phyloP scores from a whole-genome alignment of 176 grass and related monocot species.

The Leersia perrieri region DNA sequence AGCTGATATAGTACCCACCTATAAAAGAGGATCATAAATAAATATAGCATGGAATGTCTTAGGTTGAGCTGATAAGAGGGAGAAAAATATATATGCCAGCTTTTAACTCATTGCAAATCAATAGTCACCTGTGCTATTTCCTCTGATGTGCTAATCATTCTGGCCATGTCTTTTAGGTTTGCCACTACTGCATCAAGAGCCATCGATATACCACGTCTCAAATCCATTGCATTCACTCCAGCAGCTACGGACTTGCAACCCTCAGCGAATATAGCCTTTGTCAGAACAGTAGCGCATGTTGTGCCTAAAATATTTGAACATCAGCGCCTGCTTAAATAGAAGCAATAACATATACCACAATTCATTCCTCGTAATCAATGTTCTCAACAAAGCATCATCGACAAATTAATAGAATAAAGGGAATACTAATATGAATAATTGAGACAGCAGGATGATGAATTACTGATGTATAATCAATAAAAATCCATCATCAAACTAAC shows the following conservation, averaged over 20 bases:
- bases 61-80: slow-evolving; percentile 12
- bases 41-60: slow-evolving; percentile 30
- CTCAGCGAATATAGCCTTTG: slow-evolving; percentile 88
- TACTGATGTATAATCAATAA: neutral
- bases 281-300: slow-evolving; percentile 81
- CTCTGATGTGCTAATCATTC: slow-evolving; percentile 87
- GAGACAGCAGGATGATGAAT: neutral
- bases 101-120: slow-evolving; percentile 40
- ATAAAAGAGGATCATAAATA: slow-evolving; percentile 33
- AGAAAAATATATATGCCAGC: slow-evolving; percentile 37
- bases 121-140: slow-evolving; percentile 80
- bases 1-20: slow-evolving; percentile 89
- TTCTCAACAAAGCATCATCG: neutral
- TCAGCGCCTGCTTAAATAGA: neutral
- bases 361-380: neutral
- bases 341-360: neutral
- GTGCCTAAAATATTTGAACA: slow-evolving; percentile 51
- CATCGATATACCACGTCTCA: slow-evolving; percentile 83
- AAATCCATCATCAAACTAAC: neutral
- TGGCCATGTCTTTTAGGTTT: slow-evolving; percentile 77
- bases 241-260: slow-evolving; percentile 84
- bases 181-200: slow-evolving; percentile 83
- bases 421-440: neutral
- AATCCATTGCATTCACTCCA: slow-evolving; percentile 89
- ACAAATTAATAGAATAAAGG: neutral